Conservation (phyloP, 148 eudicot genomes). For the Amaranthus cruentus region DNA sequence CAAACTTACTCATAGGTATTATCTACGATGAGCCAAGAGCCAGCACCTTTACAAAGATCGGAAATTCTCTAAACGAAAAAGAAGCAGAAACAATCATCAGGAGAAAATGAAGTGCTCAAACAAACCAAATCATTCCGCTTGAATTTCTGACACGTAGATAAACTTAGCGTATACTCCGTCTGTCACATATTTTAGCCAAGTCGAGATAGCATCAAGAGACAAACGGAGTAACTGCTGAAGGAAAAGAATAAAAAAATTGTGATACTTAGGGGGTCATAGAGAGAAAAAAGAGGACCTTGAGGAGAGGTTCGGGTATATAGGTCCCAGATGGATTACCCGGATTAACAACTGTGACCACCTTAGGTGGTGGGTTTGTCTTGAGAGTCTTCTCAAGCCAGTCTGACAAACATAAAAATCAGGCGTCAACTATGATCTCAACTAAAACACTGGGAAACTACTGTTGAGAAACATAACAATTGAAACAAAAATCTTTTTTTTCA, state of each 20-base stretch:
- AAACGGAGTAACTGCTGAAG: neutral
- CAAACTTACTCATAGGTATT: conserved; percentile 95
- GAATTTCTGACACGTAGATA: neutral
- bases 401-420: conserved; percentile 27
- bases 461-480: neutral
- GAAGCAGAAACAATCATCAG: conserved; percentile 19
- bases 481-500: neutral
- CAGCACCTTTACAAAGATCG: conserved; percentile 73
- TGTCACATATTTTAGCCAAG: too few relatives aligned
- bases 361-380: conserved; percentile 71
- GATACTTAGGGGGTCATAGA: neutral
- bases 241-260: neutral
- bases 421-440: conserved; percentile 5
- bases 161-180: too few relatives aligned
- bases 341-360: conserved; percentile 98
- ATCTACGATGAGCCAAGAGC: conserved; percentile 97
- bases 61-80: conserved; percentile 64
- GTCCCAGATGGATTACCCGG: conserved; percentile 99
- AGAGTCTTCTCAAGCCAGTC: conserved; percentile 85
- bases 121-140: conserved; percentile 6
- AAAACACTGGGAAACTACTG: neutral
- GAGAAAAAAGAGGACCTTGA: conserved; percentile 56
- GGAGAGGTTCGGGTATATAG: conserved; percentile 84
- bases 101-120: neutral
- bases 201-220: too few relatives aligned